Evolutionary conservation across 2,329 filamentous ascomycete species (phyloP).

Genomic region (Paracamarosporium sp.): DNA sequence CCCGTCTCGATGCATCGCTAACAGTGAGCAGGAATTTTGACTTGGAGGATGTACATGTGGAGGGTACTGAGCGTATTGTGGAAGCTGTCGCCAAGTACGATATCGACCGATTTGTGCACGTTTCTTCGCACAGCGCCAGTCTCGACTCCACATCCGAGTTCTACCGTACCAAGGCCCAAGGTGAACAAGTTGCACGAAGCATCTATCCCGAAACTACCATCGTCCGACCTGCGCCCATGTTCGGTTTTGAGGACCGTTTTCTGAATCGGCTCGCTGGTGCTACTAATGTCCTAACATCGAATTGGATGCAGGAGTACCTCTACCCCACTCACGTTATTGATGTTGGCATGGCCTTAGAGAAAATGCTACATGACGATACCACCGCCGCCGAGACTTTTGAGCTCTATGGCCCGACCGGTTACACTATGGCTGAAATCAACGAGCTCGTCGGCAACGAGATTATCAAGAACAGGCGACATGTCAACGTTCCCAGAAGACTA

Average conservation of each 20-base stretch:
- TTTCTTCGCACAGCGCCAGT: slow-evolving; percentile 92
- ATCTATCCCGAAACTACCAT: slow-evolving; percentile 98
- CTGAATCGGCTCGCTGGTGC: slow-evolving; percentile 83
- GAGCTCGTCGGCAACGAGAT: slow-evolving; percentile 92
- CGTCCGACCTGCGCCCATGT: slow-evolving; percentile 90
- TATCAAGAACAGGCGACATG: slow-evolving; percentile 83
- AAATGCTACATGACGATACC: slow-evolving; percentile 88
- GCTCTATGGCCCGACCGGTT: slow-evolving; percentile 91
- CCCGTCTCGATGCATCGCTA: neutral
- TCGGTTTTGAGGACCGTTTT: slow-evolving; percentile 92
- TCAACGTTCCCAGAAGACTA: slow-evolving; percentile 85
- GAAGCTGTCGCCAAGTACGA: slow-evolving; percentile 98
- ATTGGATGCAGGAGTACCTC: slow-evolving; percentile 91
- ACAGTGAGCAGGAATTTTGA: slow-evolving; percentile 77
- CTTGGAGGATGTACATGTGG: slow-evolving; percentile 89
- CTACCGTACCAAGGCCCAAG: slow-evolving; percentile 87
- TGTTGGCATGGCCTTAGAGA: slow-evolving; percentile 85
- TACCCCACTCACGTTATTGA: slow-evolving; percentile 93
- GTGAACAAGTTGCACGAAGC: slow-evolving; percentile 81
- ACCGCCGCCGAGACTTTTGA: slow-evolving; percentile 92
- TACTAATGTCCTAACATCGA: slow-evolving; percentile 84
- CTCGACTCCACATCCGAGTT: slow-evolving; percentile 84
- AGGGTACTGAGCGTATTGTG: slow-evolving; percentile 88
- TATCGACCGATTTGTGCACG: slow-evolving; percentile 93
- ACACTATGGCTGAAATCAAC: slow-evolving; percentile 86